A percentile compares a stretch with the other conserved stretches of the same genome.
These are phyloP conservation scores for Phytophthora cactorum DNA, from an alignment of 352 stramenopile genomes.

Conservation along the genomic window DNA sequence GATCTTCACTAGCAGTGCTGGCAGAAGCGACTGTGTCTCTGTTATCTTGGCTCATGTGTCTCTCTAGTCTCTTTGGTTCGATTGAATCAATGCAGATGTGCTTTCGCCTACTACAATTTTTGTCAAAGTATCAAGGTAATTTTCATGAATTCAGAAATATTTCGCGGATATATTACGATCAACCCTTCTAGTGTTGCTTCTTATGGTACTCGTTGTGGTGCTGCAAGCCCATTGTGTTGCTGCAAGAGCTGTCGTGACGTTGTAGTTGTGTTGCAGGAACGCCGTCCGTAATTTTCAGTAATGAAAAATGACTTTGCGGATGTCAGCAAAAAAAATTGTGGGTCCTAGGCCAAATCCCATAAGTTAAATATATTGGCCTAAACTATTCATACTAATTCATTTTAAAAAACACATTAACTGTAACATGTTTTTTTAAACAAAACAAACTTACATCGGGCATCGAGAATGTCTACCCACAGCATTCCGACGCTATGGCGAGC, in stretches of 20 bases:
- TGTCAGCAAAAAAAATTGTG: too few relatives aligned
- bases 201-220: background rate
- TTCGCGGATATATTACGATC: background rate
- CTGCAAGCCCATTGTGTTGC: background rate
- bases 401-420: too few relatives aligned
- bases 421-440: too few relatives aligned
- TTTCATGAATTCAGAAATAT: background rate
- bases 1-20: background rate
- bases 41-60: background rate
- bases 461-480: background rate
- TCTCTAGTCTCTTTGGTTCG: background rate
- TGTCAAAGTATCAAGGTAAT: background rate
- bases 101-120: background rate
- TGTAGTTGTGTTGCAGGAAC: background rate
- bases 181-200: background rate
- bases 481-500: constrained; percentile 20
- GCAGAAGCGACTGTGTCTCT: background rate
- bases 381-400: too few relatives aligned
- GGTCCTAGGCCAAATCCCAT: too few relatives aligned
- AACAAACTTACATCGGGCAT: too few relatives aligned
- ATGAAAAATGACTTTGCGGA: too few relatives aligned
- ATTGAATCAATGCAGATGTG: background rate
- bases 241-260: background rate
- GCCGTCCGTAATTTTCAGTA: background rate
- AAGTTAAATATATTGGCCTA: too few relatives aligned